Evolutionary conservation across 2,329 filamentous ascomycete species (phyloP).

Genomic region (Paraconiothyrium sp.): DNA sequence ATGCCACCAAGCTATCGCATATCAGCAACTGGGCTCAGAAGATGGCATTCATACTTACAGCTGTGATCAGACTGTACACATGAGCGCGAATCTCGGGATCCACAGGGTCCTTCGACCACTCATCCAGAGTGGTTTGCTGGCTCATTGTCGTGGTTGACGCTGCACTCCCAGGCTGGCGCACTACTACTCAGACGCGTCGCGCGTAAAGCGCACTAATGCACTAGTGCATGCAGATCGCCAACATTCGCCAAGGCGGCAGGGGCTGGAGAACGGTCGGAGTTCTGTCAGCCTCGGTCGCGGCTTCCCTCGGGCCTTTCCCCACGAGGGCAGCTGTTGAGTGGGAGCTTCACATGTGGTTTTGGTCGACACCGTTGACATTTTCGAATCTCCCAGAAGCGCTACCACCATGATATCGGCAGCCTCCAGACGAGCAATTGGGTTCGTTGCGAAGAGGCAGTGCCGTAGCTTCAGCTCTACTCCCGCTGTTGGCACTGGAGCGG

Average conservation of each 20-base stretch:
- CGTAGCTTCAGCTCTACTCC: conserved; percentile 74
- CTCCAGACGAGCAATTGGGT: conserved; percentile 40
- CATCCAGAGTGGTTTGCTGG: conserved; percentile 51
- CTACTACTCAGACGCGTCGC: conserved; percentile 40
- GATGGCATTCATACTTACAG: conserved; percentile 65
- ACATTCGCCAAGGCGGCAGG: conserved; percentile 32
- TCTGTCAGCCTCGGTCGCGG: conserved; percentile 37
- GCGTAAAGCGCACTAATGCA: conserved; percentile 38
- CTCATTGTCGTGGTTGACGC: conserved; percentile 46
- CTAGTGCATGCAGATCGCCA: conserved; percentile 3
- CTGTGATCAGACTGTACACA: conserved; percentile 91
- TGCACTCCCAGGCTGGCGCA: conserved; percentile 17
- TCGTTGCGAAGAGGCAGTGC: conserved; percentile 42
- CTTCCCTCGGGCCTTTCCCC: conserved; percentile 33
- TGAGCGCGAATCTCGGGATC: conserved; percentile 94
- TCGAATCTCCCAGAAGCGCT: conserved; percentile 1
- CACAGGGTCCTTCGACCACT: conserved; percentile 63
- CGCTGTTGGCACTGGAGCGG: conserved; percentile 66
- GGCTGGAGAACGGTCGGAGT: conserved; percentile 15
- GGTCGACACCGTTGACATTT: conserved; percentile 6
- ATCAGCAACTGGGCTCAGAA: conserved; percentile 22
- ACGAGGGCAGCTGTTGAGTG: conserved; percentile 11
- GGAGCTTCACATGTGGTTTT: conserved; percentile 30
- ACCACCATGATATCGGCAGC: conserved; percentile 43
- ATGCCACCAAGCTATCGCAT: conserved; percentile 80